A percentile compares a stretch with the other conserved stretches of the same genome.
Evolutionary conservation across 2,329 filamentous ascomycete genomes (phyloP).

Genomic region (Ceratocystis eucalypticola): DNA sequence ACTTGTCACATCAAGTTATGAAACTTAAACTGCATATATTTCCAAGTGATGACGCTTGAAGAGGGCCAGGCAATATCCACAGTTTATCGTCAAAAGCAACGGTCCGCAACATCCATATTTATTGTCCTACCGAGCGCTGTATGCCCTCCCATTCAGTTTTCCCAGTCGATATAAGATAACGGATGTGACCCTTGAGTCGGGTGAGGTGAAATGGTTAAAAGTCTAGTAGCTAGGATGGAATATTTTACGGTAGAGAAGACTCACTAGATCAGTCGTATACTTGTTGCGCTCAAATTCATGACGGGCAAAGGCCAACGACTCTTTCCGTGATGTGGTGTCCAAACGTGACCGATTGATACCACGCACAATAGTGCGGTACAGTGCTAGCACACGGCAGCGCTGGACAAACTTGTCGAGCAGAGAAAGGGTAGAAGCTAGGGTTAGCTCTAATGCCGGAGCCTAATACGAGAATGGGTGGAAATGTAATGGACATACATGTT

Average conservation of each 20-base stretch:
- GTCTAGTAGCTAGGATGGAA: no score
- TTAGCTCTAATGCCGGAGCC: not conserved
- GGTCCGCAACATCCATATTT: not conserved
- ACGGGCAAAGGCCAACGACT: conserved; percentile 43
- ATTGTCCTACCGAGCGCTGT: conserved; percentile 41
- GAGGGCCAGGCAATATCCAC: no score
- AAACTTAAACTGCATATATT: not conserved
- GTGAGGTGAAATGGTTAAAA: no score
- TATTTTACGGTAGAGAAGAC: conserved; percentile 22
- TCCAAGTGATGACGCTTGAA: no score
- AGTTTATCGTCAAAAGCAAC: no score
- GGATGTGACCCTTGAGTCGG: conserved; percentile 39
- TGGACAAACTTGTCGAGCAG: conserved; percentile 40
- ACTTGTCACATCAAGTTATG: no score
- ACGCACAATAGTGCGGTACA: conserved; percentile 46
- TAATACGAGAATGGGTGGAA: not conserved
- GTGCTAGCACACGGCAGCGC: conserved; percentile 38
- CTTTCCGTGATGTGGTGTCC: conserved; percentile 38
- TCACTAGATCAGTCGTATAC: conserved; percentile 41
- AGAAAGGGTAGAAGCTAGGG: not conserved
- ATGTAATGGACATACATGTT: conserved; percentile 1
- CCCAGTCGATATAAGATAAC: conserved; percentile 49
- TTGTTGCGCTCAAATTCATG: conserved; percentile 49
- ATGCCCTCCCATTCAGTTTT: conserved; percentile 53
- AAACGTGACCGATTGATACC: conserved; percentile 36